Evolutionary conservation across 257 asterid species (phyloP).

Genomic region (Voacanga thouarsii): DNA sequence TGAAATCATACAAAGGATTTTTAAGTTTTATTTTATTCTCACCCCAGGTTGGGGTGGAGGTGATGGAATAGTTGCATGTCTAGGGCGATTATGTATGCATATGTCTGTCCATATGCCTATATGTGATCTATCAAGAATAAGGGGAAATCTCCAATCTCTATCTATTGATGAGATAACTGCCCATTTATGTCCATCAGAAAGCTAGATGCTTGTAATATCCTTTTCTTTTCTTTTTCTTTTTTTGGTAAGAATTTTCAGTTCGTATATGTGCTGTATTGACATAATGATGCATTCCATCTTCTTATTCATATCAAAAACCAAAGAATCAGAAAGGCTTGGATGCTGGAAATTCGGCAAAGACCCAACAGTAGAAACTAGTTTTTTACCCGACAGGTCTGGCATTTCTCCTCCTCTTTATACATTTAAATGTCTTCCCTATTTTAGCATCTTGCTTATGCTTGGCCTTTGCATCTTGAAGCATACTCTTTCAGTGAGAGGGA

Average conservation of each 20-base stretch:
- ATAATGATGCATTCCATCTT: constrained; percentile 3
- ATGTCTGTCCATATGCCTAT: no score
- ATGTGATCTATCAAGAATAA: no score
- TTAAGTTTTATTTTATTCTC: no score
- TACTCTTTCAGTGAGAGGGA: constrained; percentile 98
- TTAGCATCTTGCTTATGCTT: constrained; percentile 44
- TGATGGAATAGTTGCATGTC: no score
- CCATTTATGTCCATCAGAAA: no score
- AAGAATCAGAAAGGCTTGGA: constrained; percentile 42
- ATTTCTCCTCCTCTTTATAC: constrained; percentile 23
- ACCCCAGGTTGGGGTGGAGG: no score
- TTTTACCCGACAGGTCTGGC: constrained; percentile 92
- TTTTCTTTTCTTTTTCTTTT: neutral
- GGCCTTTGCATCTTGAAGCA: constrained; percentile 76
- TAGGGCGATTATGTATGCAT: no score
- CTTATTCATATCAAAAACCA: constrained; percentile 37
- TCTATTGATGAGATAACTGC: neutral
- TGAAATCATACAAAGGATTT: no score
- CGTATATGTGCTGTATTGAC: neutral
- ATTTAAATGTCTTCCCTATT: neutral
- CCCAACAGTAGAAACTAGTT: constrained; percentile 97
- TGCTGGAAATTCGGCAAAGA: constrained; percentile 73
- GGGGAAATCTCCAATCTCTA: no score
- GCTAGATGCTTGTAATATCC: no score
- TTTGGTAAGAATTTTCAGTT: neutral